These are phyloP conservation scores for Pythium rhizo-oryzae DNA, from an alignment of 352 stramenopile species.

Conservation along the genomic window DNA sequence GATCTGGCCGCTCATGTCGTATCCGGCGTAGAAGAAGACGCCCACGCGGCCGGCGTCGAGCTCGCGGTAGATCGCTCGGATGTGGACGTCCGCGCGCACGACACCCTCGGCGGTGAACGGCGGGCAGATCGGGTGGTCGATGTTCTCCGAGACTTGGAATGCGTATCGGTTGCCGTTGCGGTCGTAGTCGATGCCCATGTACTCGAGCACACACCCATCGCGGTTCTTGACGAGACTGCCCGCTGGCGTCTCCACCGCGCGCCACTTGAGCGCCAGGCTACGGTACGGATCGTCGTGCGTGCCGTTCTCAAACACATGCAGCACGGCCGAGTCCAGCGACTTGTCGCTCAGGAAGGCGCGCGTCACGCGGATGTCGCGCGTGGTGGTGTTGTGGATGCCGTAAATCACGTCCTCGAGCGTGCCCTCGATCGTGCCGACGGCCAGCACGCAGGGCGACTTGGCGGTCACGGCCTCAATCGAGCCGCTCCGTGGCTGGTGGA, in stretches of 20 bases:
- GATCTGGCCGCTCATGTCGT: constrained; percentile 29
- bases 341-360: constrained; percentile 24
- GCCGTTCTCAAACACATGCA: constrained; percentile 45
- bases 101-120: constrained; percentile 10
- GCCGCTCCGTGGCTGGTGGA: constrained; percentile 4
- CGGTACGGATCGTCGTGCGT: constrained; percentile 27
- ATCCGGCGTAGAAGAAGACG: constrained; percentile 32
- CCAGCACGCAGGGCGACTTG: constrained; percentile 30
- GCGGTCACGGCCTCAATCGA: neutral
- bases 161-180: constrained; percentile 41
- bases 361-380: constrained; percentile 42
- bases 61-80: constrained; percentile 21
- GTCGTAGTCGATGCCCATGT: constrained; percentile 39
- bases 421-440: constrained; percentile 50
- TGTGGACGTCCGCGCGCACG: constrained; percentile 16
- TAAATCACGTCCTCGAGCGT: constrained; percentile 71
- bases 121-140: constrained; percentile 33
- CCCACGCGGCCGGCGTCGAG: constrained; percentile 28
- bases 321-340: constrained; percentile 30
- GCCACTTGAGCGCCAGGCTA: constrained; percentile 26
- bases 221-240: constrained; percentile 29
- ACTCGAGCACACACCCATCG: constrained; percentile 53
- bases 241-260: constrained; percentile 7
- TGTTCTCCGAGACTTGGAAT: constrained; percentile 40
- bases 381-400: constrained; percentile 41